Percentiles rank a stretch among this genome's conserved stretches.
Evolutionary conservation across 2,329 filamentous ascomycete genomes (phyloP).

Genomic region (Colletotrichum tropicale): DNA sequence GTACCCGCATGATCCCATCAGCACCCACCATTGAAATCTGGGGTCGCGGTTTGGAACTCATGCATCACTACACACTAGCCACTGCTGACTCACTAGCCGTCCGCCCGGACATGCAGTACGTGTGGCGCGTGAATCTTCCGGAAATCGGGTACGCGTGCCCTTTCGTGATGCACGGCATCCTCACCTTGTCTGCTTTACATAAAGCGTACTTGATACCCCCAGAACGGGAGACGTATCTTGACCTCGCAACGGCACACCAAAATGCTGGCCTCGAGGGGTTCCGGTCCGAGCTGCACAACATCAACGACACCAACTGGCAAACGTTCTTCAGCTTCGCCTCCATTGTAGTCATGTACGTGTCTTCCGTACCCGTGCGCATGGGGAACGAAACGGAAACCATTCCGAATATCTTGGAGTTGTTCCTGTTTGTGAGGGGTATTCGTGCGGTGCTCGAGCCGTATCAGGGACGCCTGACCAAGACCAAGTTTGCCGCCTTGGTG

Average conservation of each 20-base stretch:
- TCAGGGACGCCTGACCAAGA: background rate
- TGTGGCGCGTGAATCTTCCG: conserved; percentile 30
- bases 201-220: conserved; percentile 32
- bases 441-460: background rate
- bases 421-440: conserved; percentile 6
- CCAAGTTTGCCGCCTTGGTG: background rate
- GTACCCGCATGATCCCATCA: background rate
- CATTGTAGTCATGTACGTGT: conserved; percentile 34
- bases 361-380: background rate
- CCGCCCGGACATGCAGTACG: conserved; percentile 26
- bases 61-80: conserved; percentile 33
- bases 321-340: conserved; percentile 48
- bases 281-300: conserved; percentile 23
- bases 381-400: background rate
- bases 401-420: background rate
- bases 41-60: conserved; percentile 27
- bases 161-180: conserved; percentile 34
- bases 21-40: background rate
- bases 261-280: conserved; percentile 33
- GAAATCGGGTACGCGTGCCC: conserved; percentile 28
- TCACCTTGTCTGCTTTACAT: conserved; percentile 31
- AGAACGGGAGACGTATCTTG: conserved; percentile 26
- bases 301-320: conserved; percentile 24
- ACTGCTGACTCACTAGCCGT: conserved; percentile 27
- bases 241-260: conserved; percentile 31